Conservation (phyloP, 495 filamentous ascomycete genomes). For the Chlorociboria aeruginascens region DNA sequence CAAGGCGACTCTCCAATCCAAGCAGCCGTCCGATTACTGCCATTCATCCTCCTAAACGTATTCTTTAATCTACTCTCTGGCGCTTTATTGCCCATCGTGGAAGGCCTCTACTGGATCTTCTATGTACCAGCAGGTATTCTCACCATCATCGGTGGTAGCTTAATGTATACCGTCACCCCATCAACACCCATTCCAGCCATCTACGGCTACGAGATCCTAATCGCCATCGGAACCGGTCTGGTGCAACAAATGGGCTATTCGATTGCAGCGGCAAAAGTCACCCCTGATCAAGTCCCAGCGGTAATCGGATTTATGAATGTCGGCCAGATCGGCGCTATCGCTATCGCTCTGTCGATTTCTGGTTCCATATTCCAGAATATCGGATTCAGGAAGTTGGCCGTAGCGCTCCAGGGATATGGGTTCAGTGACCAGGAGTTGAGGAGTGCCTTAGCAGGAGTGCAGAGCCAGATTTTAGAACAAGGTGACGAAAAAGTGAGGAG, state of each 20-base stretch:
- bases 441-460: constrained; percentile 32
- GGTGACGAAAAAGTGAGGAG: constrained; percentile 12
- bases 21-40: constrained; percentile 34
- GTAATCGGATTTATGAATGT: constrained; percentile 36
- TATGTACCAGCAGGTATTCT: constrained; percentile 37
- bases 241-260: constrained; percentile 32
- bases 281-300: constrained; percentile 19
- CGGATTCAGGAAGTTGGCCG: constrained; percentile 11
- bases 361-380: constrained; percentile 36
- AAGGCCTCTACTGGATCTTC: constrained; percentile 40
- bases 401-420: constrained; percentile 21
- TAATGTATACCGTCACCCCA: constrained; percentile 29
- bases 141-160: constrained; percentile 32
- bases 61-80: constrained; percentile 31
- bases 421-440: constrained; percentile 23
- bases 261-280: constrained; percentile 31
- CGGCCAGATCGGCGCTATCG: constrained; percentile 32
- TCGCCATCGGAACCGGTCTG: constrained; percentile 34
- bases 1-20: constrained; percentile 24
- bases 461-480: constrained; percentile 25
- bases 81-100: constrained; percentile 30
- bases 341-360: constrained; percentile 35
- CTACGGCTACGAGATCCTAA: constrained; percentile 37
- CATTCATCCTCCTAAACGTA: constrained; percentile 10
- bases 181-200: constrained; percentile 23